Evolutionary conservation across 2,329 filamentous ascomycete genomes (phyloP).

Genomic region (Trichophyton benhamiae): DNA sequence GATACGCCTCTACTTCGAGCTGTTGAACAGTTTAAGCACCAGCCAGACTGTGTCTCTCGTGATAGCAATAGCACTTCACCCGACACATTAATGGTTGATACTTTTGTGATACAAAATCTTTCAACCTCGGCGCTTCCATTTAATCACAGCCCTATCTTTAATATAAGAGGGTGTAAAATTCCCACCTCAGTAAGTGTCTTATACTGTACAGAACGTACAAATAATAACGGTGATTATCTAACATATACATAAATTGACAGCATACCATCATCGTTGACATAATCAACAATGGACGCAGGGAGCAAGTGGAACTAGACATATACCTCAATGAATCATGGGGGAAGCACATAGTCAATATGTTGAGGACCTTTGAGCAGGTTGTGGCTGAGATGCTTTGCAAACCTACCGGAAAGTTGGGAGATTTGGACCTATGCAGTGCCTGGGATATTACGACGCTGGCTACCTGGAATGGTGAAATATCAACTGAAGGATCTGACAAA

Average conservation of each 20-base stretch:
- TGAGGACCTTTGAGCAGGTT: conserved; percentile 1
- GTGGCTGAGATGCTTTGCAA: conserved; percentile 3
- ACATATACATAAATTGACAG: background rate
- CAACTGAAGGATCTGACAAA: background rate
- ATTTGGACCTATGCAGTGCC: background rate
- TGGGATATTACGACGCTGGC: background rate
- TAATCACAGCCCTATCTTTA: background rate
- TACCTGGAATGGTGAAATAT: background rate
- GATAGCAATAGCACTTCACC: background rate
- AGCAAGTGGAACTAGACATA: background rate
- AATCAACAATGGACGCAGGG: background rate
- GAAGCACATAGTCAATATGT: background rate
- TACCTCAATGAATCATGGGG: background rate
- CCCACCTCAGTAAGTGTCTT: background rate
- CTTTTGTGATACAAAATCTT: background rate
- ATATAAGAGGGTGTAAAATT: conserved; percentile 1
- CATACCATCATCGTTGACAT: background rate
- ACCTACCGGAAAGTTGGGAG: conserved; percentile 1
- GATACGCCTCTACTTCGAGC: background rate
- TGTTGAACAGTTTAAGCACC: background rate
- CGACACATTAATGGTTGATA: background rate
- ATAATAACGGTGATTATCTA: background rate
- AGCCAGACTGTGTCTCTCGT: too few species aligned
- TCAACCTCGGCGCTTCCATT: background rate
- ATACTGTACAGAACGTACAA: too few species aligned